Percentiles rank a stretch among this genome's conserved stretches.
Evolutionary conservation across 169 alveolate genomes (phyloP).

Genomic region (Besnoitia besnoiti): DNA sequence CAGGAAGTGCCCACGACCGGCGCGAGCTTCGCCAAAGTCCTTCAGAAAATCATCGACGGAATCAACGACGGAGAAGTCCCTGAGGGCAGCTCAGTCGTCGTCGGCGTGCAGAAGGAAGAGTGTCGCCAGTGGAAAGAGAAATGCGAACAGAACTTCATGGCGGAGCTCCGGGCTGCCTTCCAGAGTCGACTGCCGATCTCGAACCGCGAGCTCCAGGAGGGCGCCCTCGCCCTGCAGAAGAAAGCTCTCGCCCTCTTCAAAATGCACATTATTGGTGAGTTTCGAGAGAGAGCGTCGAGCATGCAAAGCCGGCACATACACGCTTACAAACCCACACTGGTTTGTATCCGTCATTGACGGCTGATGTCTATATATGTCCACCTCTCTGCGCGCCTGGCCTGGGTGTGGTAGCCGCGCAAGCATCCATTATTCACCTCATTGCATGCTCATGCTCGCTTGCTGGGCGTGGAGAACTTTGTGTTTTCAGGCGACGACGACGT

Average conservation of each 20-base stretch:
- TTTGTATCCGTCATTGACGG: too few relatives aligned
- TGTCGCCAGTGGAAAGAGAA: constrained; percentile 58
- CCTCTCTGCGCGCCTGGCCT: neutral
- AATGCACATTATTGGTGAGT: constrained; percentile 62
- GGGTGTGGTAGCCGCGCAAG: neutral
- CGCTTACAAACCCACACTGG: too few relatives aligned
- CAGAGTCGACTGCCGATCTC: constrained; percentile 52
- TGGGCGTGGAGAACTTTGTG: neutral
- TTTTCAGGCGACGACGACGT: constrained; percentile 62
- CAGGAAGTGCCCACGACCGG: constrained; percentile 49
- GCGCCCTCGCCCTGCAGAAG: constrained; percentile 55
- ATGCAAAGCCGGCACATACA: too few relatives aligned
- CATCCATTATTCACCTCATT: too few relatives aligned
- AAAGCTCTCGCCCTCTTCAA: constrained; percentile 52
- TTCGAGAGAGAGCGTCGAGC: too few relatives aligned
- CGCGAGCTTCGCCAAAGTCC: constrained; percentile 42
- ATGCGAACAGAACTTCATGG: constrained; percentile 60
- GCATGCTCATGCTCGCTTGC: too few relatives aligned
- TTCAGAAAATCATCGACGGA: constrained; percentile 60
- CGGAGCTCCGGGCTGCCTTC: constrained; percentile 59
- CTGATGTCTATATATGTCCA: too few relatives aligned
- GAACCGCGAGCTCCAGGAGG: constrained; percentile 60
- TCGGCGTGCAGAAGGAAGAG: constrained; percentile 58
- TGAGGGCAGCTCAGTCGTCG: constrained; percentile 55
- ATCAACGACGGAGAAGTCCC: constrained; percentile 66